A percentile compares a stretch with the other conserved stretches of the same genome.
Evolutionary conservation across 129 eudicot genomes (phyloP).

Genomic region (Flaveria brownii): DNA sequence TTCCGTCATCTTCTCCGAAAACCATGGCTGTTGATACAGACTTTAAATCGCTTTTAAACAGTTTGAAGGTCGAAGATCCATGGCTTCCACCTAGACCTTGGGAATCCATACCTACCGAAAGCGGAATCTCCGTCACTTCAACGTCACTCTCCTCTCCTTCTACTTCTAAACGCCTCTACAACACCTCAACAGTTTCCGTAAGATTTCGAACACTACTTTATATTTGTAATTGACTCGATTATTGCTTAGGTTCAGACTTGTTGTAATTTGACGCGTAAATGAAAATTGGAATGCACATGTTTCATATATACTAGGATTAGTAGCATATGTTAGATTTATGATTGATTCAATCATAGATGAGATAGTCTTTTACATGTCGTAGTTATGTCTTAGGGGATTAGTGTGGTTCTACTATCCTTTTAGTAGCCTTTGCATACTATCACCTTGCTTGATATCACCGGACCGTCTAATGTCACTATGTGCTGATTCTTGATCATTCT

Average conservation of each 20-base stretch:
- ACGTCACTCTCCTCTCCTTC: slow-evolving; percentile 30
- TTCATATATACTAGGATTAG: neutral
- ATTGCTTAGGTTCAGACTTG: neutral
- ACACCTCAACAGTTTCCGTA: slow-evolving; percentile 63
- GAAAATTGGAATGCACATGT: neutral
- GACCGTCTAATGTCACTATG: too few species aligned
- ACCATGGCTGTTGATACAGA: slow-evolving; percentile 50
- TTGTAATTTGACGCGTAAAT: neutral
- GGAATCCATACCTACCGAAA: slow-evolving; percentile 81
- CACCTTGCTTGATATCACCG: too few species aligned
- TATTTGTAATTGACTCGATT: slow-evolving; percentile 1
- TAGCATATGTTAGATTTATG: slow-evolving; percentile 4
- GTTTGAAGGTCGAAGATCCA: slow-evolving; percentile 48
- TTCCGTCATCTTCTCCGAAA: slow-evolving; percentile 4
- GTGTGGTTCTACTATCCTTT: too few species aligned
- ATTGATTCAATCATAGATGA: neutral
- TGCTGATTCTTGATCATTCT: too few species aligned
- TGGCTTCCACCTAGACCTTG: slow-evolving; percentile 64
- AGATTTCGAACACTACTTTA: slow-evolving; percentile 17
- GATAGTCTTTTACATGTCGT: too few species aligned
- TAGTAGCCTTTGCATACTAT: too few species aligned
- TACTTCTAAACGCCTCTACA: slow-evolving; percentile 30
- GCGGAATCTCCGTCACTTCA: slow-evolving; percentile 40
- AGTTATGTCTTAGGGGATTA: too few species aligned
- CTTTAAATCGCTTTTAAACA: slow-evolving; percentile 39